A percentile compares a stretch with the other conserved stretches of the same genome.
Evolutionary conservation across 306 rosid species (phyloP).

Genomic region (Medicago ruthenica): DNA sequence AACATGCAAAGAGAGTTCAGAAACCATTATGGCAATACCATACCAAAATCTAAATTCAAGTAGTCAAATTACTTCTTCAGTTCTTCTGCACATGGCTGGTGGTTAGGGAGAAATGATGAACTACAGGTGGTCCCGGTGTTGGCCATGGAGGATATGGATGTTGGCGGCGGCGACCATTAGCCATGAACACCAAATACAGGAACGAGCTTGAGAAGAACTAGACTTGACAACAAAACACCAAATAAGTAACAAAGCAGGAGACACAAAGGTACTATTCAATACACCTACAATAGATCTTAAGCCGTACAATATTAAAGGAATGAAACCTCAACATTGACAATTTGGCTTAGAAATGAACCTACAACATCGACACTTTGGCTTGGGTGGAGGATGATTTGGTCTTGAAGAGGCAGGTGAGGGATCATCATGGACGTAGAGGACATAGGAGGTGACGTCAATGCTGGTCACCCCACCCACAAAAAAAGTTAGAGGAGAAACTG

Average conservation of each 20-base stretch:
- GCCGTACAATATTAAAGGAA: neutral
- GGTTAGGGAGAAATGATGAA: neutral
- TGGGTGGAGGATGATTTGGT: neutral
- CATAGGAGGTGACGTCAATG: neutral
- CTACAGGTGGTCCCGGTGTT: neutral
- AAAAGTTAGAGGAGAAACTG: neutral
- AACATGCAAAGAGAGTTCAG: neutral
- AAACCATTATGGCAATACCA: neutral
- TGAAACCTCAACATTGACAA: neutral
- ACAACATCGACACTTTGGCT: neutral
- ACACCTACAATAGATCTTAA: no score
- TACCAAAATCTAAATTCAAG: neutral
- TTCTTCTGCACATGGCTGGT: neutral
- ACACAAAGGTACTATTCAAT: no score
- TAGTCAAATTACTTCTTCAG: neutral
- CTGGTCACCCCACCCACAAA: neutral
- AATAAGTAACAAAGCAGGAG: no score
- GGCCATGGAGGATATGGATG: neutral
- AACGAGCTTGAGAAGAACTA: neutral
- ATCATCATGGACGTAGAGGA: neutral
- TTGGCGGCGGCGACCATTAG: neutral
- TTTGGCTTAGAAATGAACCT: neutral
- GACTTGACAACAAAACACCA: neutral
- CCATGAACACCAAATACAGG: neutral
- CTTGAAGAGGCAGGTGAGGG: neutral